A percentile compares a stretch with the other conserved stretches of the same genome.
Conservation (phyloP, 2,329 filamentous ascomycete genomes). For the Botrytis fabae region DNA sequence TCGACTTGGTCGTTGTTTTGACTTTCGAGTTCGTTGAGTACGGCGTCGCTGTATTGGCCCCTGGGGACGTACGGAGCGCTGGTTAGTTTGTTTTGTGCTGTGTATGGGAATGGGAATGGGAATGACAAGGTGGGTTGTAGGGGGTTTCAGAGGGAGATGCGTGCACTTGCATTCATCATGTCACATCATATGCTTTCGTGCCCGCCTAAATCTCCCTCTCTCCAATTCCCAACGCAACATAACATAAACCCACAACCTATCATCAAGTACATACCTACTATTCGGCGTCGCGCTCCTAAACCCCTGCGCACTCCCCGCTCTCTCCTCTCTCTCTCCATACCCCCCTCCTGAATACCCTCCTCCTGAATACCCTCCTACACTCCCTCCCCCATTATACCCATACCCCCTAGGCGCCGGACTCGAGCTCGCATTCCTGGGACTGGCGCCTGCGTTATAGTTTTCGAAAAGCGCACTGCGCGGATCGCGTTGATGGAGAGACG, state of each 20-base stretch:
- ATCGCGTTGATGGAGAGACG: slow-evolving; percentile 72
- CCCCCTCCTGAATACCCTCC: slow-evolving; percentile 33
- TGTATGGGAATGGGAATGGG: neutral
- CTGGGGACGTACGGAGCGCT: slow-evolving; percentile 44
- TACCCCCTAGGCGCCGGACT: slow-evolving; percentile 43
- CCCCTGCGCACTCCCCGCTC: slow-evolving; percentile 36
- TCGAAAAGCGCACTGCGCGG: slow-evolving; percentile 73
- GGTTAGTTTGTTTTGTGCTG: neutral
- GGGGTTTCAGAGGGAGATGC: neutral
- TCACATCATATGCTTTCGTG: slow-evolving; percentile 13
- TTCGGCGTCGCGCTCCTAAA: slow-evolving; percentile 73
- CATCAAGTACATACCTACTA: slow-evolving; percentile 52
- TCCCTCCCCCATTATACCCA: slow-evolving; percentile 51
- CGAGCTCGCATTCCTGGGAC: slow-evolving; percentile 22
- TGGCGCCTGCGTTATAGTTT: slow-evolving; percentile 61
- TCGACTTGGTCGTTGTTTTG: slow-evolving; percentile 91
- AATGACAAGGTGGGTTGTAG: too few relatives aligned
- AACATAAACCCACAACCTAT: too few relatives aligned
- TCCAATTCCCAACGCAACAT: neutral
- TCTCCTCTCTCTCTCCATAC: slow-evolving; percentile 21
- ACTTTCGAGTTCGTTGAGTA: slow-evolving; percentile 89
- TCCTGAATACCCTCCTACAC: slow-evolving; percentile 30
- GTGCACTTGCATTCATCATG: neutral
- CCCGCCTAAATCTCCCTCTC: neutral
- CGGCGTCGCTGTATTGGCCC: slow-evolving; percentile 89